Percentiles rank a stretch among this genome's conserved stretches.
phyloP scores from a whole-genome alignment of 1,284 basidiomycete genomes.

The Coniophora puteana region DNA sequence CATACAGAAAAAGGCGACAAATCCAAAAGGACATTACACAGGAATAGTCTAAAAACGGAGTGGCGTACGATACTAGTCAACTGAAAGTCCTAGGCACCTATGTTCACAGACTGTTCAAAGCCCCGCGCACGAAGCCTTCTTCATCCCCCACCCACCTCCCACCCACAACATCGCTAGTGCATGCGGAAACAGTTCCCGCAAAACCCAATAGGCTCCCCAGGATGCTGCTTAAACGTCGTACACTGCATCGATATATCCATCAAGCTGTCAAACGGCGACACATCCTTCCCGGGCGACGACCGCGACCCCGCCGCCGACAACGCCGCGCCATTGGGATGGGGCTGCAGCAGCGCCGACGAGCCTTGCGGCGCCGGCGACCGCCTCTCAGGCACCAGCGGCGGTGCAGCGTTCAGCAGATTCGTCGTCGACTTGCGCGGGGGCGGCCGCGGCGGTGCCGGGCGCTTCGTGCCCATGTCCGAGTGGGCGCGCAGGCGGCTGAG shows the following conservation, averaged over 20 bases:
- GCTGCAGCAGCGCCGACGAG: constrained; percentile 5
- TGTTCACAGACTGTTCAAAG: too few relatives aligned
- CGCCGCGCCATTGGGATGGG: constrained; percentile 10
- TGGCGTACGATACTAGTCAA: too few relatives aligned
- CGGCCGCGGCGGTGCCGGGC: constrained; percentile 39
- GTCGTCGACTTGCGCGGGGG: constrained; percentile 34
- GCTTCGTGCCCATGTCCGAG: too few relatives aligned
- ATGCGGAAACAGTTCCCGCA: constrained; percentile 24
- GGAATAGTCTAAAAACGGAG: too few relatives aligned
- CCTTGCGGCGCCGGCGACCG: constrained; percentile 14
- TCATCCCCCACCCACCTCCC: too few relatives aligned
- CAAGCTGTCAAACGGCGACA: constrained; percentile 30
- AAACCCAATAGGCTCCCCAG: constrained; percentile 15
- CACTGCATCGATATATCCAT: constrained; percentile 20
- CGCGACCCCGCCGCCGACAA: constrained; percentile 11
- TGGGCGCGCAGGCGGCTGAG: too few relatives aligned
- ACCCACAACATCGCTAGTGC: too few relatives aligned
- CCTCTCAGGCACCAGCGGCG: constrained; percentile 21
- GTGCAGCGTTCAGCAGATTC: constrained; percentile 1
- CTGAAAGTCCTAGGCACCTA: too few relatives aligned
- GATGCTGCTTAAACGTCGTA: constrained; percentile 17
- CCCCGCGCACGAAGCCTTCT: too few relatives aligned
- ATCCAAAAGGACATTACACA: too few relatives aligned
- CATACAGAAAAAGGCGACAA: too few relatives aligned
- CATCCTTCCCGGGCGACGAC: constrained; percentile 9